A percentile compares a stretch with the other conserved stretches of the same genome.
phyloP scores from a whole-genome alignment of 2,329 filamentous ascomycete genomes.

The Sporothrix pallida region DNA sequence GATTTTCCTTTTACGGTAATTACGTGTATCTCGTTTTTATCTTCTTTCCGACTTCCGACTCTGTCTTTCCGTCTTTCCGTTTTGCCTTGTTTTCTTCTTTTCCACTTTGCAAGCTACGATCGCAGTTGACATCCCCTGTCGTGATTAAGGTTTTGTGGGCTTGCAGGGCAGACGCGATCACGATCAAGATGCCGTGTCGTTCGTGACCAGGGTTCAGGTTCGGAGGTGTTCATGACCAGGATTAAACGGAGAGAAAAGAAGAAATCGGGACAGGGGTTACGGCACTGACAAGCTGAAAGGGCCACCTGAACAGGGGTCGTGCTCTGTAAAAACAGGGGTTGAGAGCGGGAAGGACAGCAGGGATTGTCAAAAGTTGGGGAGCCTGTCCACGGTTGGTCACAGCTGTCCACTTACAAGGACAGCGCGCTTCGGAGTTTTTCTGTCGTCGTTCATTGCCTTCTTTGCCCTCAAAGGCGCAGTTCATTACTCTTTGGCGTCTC shows the following conservation, averaged over 20 bases:
- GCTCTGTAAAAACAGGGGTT: neutral
- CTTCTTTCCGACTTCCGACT: too few relatives aligned
- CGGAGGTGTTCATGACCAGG: neutral
- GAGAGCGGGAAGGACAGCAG: slow-evolving; percentile 23
- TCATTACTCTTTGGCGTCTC: neutral
- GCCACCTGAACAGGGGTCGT: neutral
- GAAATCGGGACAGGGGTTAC: neutral
- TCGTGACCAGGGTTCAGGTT: neutral
- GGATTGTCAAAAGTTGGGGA: slow-evolving; percentile 16
- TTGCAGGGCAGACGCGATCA: neutral
- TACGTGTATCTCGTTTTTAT: neutral
- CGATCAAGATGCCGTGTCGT: neutral
- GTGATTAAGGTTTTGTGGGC: neutral
- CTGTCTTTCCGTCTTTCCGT: neutral
- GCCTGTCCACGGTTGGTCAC: neutral
- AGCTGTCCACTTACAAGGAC: neutral
- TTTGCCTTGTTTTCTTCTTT: neutral
- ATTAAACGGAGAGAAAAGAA: neutral
- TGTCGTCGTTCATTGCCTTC: neutral
- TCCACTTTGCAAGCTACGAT: too few relatives aligned
- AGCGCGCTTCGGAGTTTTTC: slow-evolving; percentile 3
- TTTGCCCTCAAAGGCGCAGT: neutral
- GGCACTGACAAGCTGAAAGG: slow-evolving; percentile 19
- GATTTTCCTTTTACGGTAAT: neutral
- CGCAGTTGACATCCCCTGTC: neutral